phyloP scores from a whole-genome alignment of 306 rosid species.

The Cajanus cajan region DNA sequence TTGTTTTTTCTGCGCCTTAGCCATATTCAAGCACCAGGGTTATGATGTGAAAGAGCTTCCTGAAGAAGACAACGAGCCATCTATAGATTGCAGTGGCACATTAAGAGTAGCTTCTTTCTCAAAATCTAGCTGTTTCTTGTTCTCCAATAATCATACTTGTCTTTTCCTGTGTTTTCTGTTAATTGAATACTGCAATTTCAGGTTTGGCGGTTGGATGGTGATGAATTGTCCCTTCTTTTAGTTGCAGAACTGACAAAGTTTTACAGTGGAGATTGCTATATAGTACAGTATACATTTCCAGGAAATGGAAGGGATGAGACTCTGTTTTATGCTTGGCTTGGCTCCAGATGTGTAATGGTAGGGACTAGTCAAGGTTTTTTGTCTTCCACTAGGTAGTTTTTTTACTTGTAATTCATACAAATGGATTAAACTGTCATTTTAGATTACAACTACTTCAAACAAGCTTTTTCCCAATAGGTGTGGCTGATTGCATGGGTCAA shows the following conservation, averaged over 20 bases:
- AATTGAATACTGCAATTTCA: slow-evolving; percentile 35
- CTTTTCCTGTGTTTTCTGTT: slow-evolving; percentile 31
- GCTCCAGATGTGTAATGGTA: slow-evolving; percentile 61
- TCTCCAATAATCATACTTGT: not conserved
- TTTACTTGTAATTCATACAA: too few species aligned
- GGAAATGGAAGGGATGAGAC: slow-evolving; percentile 75
- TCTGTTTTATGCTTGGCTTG: slow-evolving; percentile 83
- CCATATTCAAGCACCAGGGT: slow-evolving; percentile 98
- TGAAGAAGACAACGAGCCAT: slow-evolving; percentile 60
- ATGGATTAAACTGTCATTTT: too few species aligned
- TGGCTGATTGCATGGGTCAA: not conserved
- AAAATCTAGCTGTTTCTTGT: not conserved
- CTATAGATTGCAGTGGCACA: slow-evolving; percentile 67
- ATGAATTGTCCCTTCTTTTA: slow-evolving; percentile 55
- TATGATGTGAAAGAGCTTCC: slow-evolving; percentile 93
- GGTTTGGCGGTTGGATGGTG: slow-evolving; percentile 92
- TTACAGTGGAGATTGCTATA: slow-evolving; percentile 88
- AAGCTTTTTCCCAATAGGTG: not conserved
- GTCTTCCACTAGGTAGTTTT: not conserved
- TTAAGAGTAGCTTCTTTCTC: slow-evolving; percentile 60
- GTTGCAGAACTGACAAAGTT: slow-evolving; percentile 58
- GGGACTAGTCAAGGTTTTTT: slow-evolving; percentile 37
- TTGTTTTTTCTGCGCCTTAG: slow-evolving; percentile 47
- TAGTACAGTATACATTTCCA: slow-evolving; percentile 67
- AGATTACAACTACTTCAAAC: not conserved